Evolutionary conservation across 1,139 yeast species (phyloP), one percentile per base, ranked within the genome.

Genomic region (Debaryomycetaceae sp.): DNA sequence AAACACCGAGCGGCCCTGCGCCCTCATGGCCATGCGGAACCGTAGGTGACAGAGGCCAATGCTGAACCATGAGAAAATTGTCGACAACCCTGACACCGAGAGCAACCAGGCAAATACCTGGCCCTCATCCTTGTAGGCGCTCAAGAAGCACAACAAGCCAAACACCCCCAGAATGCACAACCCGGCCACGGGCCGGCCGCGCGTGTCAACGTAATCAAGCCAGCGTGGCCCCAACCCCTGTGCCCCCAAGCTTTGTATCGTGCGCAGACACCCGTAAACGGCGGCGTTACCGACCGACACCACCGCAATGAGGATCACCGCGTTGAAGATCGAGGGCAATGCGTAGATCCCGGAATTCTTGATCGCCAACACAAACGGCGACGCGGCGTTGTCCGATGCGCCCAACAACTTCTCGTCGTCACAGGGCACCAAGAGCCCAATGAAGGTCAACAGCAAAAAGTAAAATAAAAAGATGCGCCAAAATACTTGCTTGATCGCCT

Each of bases 321-420:
- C 71, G 37, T 66, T 66, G 48, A 66, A 61, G 25, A 65, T 60
- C 2, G 70, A 59, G 3, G 71, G 71, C 29, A 71, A 55, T 2
- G 53, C 66, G 23, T 57, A 50, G 27, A 68, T 62, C 4, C 80
- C 78, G 3, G 78, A 78, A 29, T 61, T 58, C 33, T 64, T 61
- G 32, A 75, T 64, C n/a, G 80, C 78, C 43, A 75, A 65, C 7
- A 76, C 77, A 52, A 75, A 72, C 16, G 82, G 82, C 8, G 80
- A 69, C 3, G 69, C 65, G 21, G 65, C 53, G 2, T 61, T 58
- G 19, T 49, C 49, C 5, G 41, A 58, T 30, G 49, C 43, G 2
- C 66, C 66, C 31, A 64, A 48, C 31, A 65, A 51, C 7, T 58
- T 48, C 0, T 45, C 40, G 4, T 63, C 51, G 38, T 57, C 42